Conservation (phyloP, 495 filamentous ascomycete genomes). For the Neurospora sp. region DNA sequence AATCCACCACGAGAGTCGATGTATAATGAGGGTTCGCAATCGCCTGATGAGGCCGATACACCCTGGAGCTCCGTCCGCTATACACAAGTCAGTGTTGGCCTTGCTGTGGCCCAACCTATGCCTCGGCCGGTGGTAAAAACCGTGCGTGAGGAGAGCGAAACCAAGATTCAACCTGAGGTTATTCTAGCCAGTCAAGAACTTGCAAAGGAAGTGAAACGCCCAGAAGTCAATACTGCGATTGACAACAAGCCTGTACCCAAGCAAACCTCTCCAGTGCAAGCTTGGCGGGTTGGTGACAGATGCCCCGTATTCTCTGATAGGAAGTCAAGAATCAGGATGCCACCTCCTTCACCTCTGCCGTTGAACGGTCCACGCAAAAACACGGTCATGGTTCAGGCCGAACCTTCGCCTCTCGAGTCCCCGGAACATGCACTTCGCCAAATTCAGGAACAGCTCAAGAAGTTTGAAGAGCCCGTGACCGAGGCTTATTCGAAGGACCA, state of each 20-base stretch:
- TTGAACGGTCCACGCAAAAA: conserved; percentile 25
- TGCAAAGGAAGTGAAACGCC: conserved; percentile 1
- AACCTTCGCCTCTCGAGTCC: conserved; percentile 40
- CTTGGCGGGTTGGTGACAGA: conserved; percentile 39
- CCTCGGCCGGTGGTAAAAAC: not conserved
- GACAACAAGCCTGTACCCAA: conserved; percentile 3
- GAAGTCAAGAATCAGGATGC: conserved; percentile 31
- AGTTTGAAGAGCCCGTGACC: conserved; percentile 26
- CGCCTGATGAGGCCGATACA: conserved; percentile 24
- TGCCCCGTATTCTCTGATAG: conserved; percentile 44
- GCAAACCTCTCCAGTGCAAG: conserved; percentile 31
- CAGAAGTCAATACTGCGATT: not conserved
- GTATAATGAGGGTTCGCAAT: not conserved
- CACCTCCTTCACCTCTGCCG: conserved; percentile 39
- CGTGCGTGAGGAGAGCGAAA: not conserved
- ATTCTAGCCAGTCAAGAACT: not conserved
- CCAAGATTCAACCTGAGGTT: not conserved
- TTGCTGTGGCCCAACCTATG: conserved; percentile 12
- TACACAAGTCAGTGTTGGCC: conserved; percentile 26
- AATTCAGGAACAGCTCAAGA: conserved; percentile 41
- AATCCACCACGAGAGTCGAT: not conserved
- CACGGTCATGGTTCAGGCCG: conserved; percentile 25
- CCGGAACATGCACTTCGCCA: conserved; percentile 36
- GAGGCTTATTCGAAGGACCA: conserved; percentile 20
- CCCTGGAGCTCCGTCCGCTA: conserved; percentile 34